Conservation (phyloP, 768 basidiomycete species). For the Strobilomyces dryophilus region DNA sequence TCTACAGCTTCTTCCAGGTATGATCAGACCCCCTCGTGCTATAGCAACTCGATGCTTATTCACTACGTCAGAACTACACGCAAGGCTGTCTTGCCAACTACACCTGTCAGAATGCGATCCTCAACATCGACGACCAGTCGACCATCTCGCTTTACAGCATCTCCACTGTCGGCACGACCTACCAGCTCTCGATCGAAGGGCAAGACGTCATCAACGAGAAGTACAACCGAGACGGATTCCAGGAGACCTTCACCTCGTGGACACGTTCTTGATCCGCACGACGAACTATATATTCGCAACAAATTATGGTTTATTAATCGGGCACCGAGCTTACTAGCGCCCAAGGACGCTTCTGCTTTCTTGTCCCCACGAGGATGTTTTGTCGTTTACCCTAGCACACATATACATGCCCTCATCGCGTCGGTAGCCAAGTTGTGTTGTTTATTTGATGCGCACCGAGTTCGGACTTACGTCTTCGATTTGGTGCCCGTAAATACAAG, state of each 20-base stretch:
- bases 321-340: background rate
- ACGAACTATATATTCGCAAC: background rate
- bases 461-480: constrained; percentile 12
- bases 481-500: constrained; percentile 1
- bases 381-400: background rate
- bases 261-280: constrained; percentile 17
- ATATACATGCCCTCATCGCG: background rate
- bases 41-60: background rate
- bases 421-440: background rate
- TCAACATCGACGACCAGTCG: constrained; percentile 40
- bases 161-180: constrained; percentile 44
- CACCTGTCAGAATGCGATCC: constrained; percentile 41
- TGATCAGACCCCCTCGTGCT: background rate
- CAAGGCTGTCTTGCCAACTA: constrained; percentile 35
- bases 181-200: constrained; percentile 37
- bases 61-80: constrained; percentile 34
- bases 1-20: constrained; percentile 53
- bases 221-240: constrained; percentile 42
- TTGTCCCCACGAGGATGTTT: background rate
- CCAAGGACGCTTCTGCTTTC: background rate
- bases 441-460: background rate
- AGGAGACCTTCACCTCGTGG: constrained; percentile 38
- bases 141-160: constrained; percentile 41
- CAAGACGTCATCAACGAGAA: constrained; percentile 34
- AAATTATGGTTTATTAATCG: background rate